Base-by-base conservation (phyloP, 169 alveolate species). In the Eimeria acervulina region DNA sequence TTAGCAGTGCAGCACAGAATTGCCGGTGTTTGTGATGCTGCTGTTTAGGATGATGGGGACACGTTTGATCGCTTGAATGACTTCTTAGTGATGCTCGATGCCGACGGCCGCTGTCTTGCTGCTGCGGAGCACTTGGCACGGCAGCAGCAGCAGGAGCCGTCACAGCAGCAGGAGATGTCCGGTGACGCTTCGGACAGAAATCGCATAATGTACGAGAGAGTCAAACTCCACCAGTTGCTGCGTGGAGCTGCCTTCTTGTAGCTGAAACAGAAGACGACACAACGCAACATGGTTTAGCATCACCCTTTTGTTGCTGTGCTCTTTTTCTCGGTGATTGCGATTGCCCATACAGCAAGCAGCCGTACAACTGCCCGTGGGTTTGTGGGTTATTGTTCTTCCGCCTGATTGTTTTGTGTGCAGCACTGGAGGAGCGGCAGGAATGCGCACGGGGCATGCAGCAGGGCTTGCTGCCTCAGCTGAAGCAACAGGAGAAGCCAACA, bases 61-160 rank as follows among this genome's bases (percentile, higher is more conserved):
- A 72, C 72, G 70, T 51, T 90, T 1, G 95, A 90, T 23, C n/a
- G 84, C 21, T 88, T 47, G 63, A 72, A 47, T n/a, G 95, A 90
- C 78, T 90, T 90, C 78, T 33, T 90, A 10, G 95, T 90, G 13
- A 90, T 90, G 95, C 95, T 90, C 44, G 95, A 76, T 28, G 63
- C 76, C 1, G 95, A 90, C 78, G 89, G 95, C 87, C 68, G 88
- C 63, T 90, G 87, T 28, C 89, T 90, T 23, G 95, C 95, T 42
- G 55, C 44, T n/a, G 95, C 66, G 17, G 89, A 47, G 63, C 70
- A 19, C 17, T 21, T 44, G 78, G 47, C 38, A 33, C 51, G 59
- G 61, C 85, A 72, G 78, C 85, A 72, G 78, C 87, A 63, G 47
- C 85, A 81, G 78, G 74, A 63, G 47, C 85, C 44, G 21, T 81